phyloP scores from a whole-genome alignment of 169 alveolate genomes.

The Eimeria acervulina region DNA sequence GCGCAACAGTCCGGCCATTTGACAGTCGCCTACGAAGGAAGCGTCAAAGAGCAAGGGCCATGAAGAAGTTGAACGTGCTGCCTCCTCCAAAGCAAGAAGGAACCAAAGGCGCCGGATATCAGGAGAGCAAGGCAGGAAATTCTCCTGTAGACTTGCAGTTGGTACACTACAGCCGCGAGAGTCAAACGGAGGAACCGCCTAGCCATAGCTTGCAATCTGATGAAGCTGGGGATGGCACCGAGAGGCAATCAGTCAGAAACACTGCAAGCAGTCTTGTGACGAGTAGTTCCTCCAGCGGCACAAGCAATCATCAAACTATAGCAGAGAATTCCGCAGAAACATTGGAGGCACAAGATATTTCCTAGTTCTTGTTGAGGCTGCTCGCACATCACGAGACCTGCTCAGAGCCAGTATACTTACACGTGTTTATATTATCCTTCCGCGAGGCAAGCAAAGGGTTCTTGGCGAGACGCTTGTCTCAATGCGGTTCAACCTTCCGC shows the following conservation, averaged over 20 bases:
- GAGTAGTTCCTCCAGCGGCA: not conserved
- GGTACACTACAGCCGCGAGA: not conserved
- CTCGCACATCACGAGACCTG: not conserved
- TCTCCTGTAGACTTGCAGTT: not conserved
- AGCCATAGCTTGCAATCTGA: not conserved
- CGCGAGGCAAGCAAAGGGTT: not conserved
- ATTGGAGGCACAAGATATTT: not conserved
- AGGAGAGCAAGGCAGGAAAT: not conserved
- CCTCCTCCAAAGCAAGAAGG: not conserved
- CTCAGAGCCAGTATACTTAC: not conserved
- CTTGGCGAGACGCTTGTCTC: not conserved
- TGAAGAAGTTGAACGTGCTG: not conserved
- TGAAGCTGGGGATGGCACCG: not conserved
- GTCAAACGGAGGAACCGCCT: not conserved
- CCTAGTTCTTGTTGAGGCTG: not conserved
- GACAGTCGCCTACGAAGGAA: slow-evolving; percentile 67
- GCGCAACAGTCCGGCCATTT: slow-evolving; percentile 52
- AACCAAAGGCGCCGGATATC: not conserved
- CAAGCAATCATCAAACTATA: not conserved
- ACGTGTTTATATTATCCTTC: not conserved
- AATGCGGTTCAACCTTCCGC: not conserved
- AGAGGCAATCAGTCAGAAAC: not conserved
- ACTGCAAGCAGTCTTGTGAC: not conserved
- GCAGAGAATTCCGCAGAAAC: not conserved
- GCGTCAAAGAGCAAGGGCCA: slow-evolving; percentile 55